Evolutionary conservation across 179 eudicot species (phyloP).

Genomic region (Patellifolia procumbens): DNA sequence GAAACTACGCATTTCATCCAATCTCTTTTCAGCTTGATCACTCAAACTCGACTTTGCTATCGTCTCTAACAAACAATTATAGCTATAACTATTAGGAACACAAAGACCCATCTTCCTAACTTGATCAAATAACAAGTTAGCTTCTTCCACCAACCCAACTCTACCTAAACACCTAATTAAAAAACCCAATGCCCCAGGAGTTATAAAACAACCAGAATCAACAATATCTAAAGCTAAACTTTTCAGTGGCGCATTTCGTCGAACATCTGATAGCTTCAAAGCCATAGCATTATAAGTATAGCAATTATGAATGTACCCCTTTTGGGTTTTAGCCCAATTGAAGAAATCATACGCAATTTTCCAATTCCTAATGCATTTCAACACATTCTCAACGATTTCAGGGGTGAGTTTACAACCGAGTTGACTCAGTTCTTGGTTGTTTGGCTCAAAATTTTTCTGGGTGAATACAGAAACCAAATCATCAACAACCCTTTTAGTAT

Average conservation of each 20-base stretch:
- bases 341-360: conserved; percentile 57
- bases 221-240: conserved; percentile 37
- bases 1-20: conserved; percentile 59
- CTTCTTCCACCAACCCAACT: conserved; percentile 64
- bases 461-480: conserved; percentile 49
- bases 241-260: conserved; percentile 69
- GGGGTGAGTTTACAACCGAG: conserved; percentile 51
- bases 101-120: conserved; percentile 48
- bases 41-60: conserved; percentile 48
- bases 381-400: conserved; percentile 55
- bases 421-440: conserved; percentile 35
- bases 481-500: conserved; percentile 25
- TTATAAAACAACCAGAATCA: conserved; percentile 41
- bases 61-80: conserved; percentile 70
- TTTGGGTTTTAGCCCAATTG: conserved; percentile 60
- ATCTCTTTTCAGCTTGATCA: conserved; percentile 52
- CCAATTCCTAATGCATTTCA: conserved; percentile 56
- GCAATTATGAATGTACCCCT: conserved; percentile 58
- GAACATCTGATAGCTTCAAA: conserved; percentile 65
- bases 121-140: conserved; percentile 63
- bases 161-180: conserved; percentile 79
- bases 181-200: conserved; percentile 77
- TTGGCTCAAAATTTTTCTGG: conserved; percentile 21
- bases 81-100: conserved; percentile 57
- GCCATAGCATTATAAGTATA: conserved; percentile 78